phyloP scores from a whole-genome alignment of 805 yeast genomes.

The Metschnikowia corniflorae region DNA sequence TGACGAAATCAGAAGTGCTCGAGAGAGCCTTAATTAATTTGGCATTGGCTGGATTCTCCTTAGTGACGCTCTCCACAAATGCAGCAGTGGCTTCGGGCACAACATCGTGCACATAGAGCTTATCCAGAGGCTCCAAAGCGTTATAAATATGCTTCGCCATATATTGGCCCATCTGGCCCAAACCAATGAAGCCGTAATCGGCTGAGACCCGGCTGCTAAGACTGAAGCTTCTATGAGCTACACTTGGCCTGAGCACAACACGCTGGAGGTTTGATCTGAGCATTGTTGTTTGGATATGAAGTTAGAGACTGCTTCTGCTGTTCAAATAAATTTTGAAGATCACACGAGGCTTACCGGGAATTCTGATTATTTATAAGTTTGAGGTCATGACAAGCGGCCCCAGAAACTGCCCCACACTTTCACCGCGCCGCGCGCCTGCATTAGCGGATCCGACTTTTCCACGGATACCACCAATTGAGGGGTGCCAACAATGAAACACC shows the following conservation, averaged over 20 bases:
- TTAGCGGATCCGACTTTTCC: too few species aligned
- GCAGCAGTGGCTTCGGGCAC: slow-evolving; percentile 24
- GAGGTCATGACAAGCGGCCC: too few species aligned
- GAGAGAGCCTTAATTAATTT: slow-evolving; percentile 19
- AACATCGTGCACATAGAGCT: slow-evolving; percentile 43
- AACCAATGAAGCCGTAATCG: slow-evolving; percentile 51
- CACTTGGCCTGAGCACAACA: neutral
- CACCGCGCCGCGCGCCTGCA: too few species aligned
- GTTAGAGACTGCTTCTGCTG: too few species aligned
- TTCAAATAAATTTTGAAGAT: neutral
- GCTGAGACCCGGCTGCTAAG: slow-evolving; percentile 6
- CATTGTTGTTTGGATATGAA: too few species aligned
- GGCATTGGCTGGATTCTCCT: slow-evolving; percentile 22
- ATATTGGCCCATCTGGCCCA: slow-evolving; percentile 55
- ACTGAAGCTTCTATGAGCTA: slow-evolving; percentile 10
- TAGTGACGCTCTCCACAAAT: slow-evolving; percentile 24
- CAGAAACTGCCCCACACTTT: too few species aligned
- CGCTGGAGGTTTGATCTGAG: slow-evolving; percentile 1
- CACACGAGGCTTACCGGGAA: too few species aligned
- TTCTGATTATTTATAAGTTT: too few species aligned
- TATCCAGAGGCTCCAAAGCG: slow-evolving; percentile 35
- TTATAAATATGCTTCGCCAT: slow-evolving; percentile 50
- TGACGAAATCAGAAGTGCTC: slow-evolving; percentile 25
- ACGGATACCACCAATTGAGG: too few species aligned
- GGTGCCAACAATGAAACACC: too few species aligned